These are phyloP conservation scores for Kwoniella pini DNA, from an alignment of 768 basidiomycete species.

Conservation along the genomic window DNA sequence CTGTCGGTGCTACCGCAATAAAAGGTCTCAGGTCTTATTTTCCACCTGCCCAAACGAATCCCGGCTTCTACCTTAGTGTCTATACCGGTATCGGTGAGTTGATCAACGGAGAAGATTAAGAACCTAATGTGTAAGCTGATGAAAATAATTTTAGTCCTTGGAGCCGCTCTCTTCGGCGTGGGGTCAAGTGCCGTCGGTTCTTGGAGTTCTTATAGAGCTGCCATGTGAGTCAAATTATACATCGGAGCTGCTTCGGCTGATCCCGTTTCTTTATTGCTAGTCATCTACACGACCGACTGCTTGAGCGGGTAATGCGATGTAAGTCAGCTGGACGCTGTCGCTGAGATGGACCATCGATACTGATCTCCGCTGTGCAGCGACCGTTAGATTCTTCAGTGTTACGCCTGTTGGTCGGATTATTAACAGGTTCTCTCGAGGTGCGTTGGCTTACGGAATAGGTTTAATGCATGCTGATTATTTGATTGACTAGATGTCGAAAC, in stretches of 20 bases:
- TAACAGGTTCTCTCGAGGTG: conserved; percentile 72
- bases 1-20: background rate
- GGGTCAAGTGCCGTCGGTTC: conserved; percentile 27
- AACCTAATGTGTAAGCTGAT: background rate
- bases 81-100: conserved; percentile 41
- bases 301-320: conserved; percentile 41
- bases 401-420: conserved; percentile 69
- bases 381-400: conserved; percentile 49
- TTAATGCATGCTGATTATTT: conserved; percentile 9
- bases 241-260: conserved; percentile 6
- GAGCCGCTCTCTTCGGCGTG: conserved; percentile 32
- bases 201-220: conserved; percentile 44
- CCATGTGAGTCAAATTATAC: conserved; percentile 26
- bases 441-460: background rate
- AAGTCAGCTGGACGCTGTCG: background rate
- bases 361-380: conserved; percentile 16
- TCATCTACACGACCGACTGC: conserved; percentile 44
- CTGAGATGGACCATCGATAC: background rate
- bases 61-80: conserved; percentile 39
- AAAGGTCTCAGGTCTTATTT: conserved; percentile 4
- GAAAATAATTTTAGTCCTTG: conserved; percentile 20
- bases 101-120: no score
- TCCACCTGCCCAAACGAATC: conserved; percentile 40
- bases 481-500: conserved; percentile 66
- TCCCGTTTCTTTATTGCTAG: background rate